Evolutionary conservation across 495 filamentous ascomycete genomes (phyloP), one percentile per base, ranked within the genome.

Genomic region (Penicillium fimorum): DNA sequence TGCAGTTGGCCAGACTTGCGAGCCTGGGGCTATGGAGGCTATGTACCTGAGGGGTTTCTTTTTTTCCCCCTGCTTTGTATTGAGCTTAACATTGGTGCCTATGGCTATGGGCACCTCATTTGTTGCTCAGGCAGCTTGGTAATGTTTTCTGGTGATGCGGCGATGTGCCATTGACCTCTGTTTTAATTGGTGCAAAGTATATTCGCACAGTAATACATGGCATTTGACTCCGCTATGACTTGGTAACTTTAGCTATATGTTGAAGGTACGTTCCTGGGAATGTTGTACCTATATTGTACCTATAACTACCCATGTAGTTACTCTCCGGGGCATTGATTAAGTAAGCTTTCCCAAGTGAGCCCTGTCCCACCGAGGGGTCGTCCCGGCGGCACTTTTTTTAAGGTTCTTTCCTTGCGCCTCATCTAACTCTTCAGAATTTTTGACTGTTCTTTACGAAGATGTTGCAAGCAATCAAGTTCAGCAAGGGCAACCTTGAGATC

Each of bases 391-490:
- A 38, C 6, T 38, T 35, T 33, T 35, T 33, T 35, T 17, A 41
- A 43, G 50, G 40, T 35, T 41, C 27, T 24, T 32, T 53, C 13
- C n/a, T 32, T 12, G 15, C 11, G 44, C 24, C 8, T 47, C n/a
- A 10, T 3, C 9, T 7, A 29, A 15, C 25, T 5, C 35, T 41
- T 32, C 12, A 25, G 2, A 54, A 46, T 20, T 18, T 38, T 46
- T 30, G 30, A 53, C 27, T 20, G 27, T 10, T 33, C 46, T 27
- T 15, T 20, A 12, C 30, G 7, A 86, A 82, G 81, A 80, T 81
- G 27, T 81, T 98, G 45, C 83, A 96, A 75, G 92, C 94, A 15
- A 96, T 98, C 74, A 88, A 84, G 68, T 98, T 96, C 65, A 71
- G 73, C 45, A 78, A 86, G 55, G 90, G 90, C 58, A 82, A 85